Percentiles rank a stretch among this genome's conserved stretches.
Conservation (phyloP, 2,329 filamentous ascomycete species). For the Myriangium duriaei region DNA sequence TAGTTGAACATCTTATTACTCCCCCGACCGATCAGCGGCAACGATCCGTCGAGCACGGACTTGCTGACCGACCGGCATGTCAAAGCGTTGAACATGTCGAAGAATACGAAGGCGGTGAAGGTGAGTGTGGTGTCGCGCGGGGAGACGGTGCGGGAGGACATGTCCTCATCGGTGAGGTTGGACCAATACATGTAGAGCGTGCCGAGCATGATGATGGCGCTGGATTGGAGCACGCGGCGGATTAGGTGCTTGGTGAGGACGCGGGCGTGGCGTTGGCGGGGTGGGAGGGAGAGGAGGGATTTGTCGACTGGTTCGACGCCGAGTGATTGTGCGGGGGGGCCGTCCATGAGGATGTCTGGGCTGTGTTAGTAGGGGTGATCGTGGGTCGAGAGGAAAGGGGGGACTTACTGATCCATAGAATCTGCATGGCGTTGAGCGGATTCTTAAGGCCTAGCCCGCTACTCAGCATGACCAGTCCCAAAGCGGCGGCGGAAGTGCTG, state of each 20-base stretch:
- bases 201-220: slow-evolving; percentile 79
- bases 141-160: slow-evolving; percentile 47
- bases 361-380: slow-evolving; percentile 17
- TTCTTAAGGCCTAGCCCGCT: slow-evolving; percentile 89
- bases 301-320: slow-evolving; percentile 92
- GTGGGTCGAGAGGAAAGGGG: background rate
- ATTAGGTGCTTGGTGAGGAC: slow-evolving; percentile 81
- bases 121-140: slow-evolving; percentile 98
- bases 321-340: slow-evolving; percentile 89
- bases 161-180: slow-evolving; percentile 74
- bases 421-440: slow-evolving; percentile 97
- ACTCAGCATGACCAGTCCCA: slow-evolving; percentile 83
- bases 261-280: slow-evolving; percentile 72
- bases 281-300: slow-evolving; percentile 83
- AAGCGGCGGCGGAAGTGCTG: slow-evolving; percentile 86
- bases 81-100: slow-evolving; percentile 98
- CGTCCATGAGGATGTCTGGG: slow-evolving; percentile 97
- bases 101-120: slow-evolving; percentile 96
- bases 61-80: slow-evolving; percentile 86
- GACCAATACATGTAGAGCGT: slow-evolving; percentile 83
- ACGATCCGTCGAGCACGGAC: slow-evolving; percentile 74
- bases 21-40: slow-evolving; percentile 50
- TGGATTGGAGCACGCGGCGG: slow-evolving; percentile 73
- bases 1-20: slow-evolving; percentile 94
- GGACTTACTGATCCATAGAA: slow-evolving; percentile 93